Evolutionary conservation across 305 asterid genomes (phyloP), one percentile per base, ranked within the genome.

Genomic region (Plantago lanceolata): DNA sequence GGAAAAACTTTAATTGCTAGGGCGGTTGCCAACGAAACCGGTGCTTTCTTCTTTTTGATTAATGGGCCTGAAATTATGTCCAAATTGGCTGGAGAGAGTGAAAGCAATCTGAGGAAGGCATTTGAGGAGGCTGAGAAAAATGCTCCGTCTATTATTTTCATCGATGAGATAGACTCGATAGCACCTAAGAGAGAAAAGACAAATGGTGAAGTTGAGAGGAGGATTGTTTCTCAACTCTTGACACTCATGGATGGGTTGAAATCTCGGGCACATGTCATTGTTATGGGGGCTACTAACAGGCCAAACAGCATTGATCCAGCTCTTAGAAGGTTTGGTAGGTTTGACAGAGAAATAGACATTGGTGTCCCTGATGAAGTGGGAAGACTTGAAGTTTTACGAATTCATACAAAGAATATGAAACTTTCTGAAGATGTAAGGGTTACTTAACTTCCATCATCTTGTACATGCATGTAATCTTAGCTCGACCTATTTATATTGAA

Each of bases 311-410:
- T 89, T 61, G 96, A 89, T 67, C 85, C 96, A n/a, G 96, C 96
- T 55, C 89, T 89, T 37, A 83, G 96, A 74, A 79, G 96, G 81
- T 89, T 89, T 73, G 96, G 96, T 63, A 77, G 95, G 82, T 89
- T 89, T 66, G 95, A 88, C 73, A 73, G 95, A 79, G 96, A 86
- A 74, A 88, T 88, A 53, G 96, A 89, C 67, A 89, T 89, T 69
- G 96, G 96, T 62, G 94, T 89, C 57, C 96, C 96, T 47, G 96
- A 86, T 77, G 96, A 89, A 80, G 79, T 86, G 70, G 96, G 96
- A 26, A 85, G 94, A 26, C 90, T 89, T 67, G 96, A 89, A 79
- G 95, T 89, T 71, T 89, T 89, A 60, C 79, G 94, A 57, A 87
- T 89, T 72, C 96, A 86, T 56, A 86, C 95, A 48, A 89, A 89